Percentiles rank a stretch among this genome's conserved stretches.
Evolutionary conservation across 176 grass and related monocot genomes (phyloP).

Genomic region (Juncus effusus): DNA sequence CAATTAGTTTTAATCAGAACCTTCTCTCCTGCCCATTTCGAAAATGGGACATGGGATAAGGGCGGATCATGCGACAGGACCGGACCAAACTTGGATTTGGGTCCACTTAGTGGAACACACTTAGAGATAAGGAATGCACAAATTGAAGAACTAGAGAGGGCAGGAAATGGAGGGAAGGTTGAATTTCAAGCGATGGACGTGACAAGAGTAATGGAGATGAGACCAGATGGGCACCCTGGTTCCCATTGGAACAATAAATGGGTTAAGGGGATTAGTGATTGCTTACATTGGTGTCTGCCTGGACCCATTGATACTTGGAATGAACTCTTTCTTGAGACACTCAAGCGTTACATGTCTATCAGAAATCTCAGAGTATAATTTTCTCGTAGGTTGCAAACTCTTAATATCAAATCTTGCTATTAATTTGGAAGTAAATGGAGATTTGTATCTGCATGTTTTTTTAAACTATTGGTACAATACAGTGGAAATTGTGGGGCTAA

Average conservation of each 20-base stretch:
- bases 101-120: not conserved
- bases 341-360: not conserved
- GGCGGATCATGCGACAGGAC: constrained; percentile 39
- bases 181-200: constrained; percentile 18
- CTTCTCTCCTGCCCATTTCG: constrained; percentile 34
- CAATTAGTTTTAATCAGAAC: constrained; percentile 19
- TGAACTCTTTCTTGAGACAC: constrained; percentile 21
- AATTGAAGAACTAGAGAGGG: constrained; percentile 21
- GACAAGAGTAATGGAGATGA: constrained; percentile 21
- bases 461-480: no score
- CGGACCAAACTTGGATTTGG: constrained; percentile 1
- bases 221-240: constrained; percentile 30
- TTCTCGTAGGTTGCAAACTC: no score
- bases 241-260: constrained; percentile 24
- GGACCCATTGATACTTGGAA: constrained; percentile 39
- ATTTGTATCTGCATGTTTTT: no score
- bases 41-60: constrained; percentile 34
- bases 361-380: no score
- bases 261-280: constrained; percentile 26
- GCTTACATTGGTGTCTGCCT: constrained; percentile 39
- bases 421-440: no score
- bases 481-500: no score
- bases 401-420: no score
- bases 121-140: constrained; percentile 33
- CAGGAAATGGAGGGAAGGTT: not conserved